Conservation (phyloP, 2,329 filamentous ascomycete genomes). For the Aspergillus awamori region DNA sequence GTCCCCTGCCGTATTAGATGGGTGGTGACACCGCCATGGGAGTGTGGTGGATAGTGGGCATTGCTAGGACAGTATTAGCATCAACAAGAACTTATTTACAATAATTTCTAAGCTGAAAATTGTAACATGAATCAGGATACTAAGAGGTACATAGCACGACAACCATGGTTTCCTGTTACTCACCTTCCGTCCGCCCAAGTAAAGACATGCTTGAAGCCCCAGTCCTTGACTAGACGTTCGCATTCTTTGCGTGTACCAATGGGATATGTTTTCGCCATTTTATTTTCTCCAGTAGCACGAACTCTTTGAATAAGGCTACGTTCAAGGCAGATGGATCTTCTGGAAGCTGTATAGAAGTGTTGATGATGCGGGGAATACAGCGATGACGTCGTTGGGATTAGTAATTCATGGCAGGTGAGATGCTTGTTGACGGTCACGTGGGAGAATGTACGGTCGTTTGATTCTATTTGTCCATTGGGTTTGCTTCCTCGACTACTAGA, state of each 20-base stretch:
- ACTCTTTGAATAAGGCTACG: too few species aligned
- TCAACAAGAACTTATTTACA: not conserved
- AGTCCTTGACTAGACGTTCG: slow-evolving; percentile 57
- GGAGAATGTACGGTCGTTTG: not conserved
- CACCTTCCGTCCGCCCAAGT: slow-evolving; percentile 64
- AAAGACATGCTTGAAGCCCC: slow-evolving; percentile 64
- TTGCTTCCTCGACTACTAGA: not conserved
- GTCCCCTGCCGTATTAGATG: slow-evolving; percentile 61
- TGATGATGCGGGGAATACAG: not conserved
- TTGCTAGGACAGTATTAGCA: slow-evolving; percentile 45
- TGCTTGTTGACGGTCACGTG: not conserved
- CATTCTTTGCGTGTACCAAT: slow-evolving; percentile 49
- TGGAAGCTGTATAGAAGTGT: not conserved
- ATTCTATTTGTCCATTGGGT: not conserved
- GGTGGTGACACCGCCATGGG: slow-evolving; percentile 58
- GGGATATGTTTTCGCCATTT: slow-evolving; percentile 35
- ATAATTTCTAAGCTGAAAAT: too few species aligned
- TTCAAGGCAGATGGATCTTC: not conserved
- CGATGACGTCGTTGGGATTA: not conserved
- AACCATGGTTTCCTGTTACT: slow-evolving; percentile 15
- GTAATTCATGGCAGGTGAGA: not conserved
- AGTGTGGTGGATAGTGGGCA: slow-evolving; percentile 63
- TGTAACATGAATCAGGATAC: too few species aligned
- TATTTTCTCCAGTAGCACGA: not conserved
- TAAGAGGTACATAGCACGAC: too few species aligned